Evolutionary conservation across 2,329 filamentous ascomycete species (phyloP).

Genomic region (Cladophialophora chaetospira): DNA sequence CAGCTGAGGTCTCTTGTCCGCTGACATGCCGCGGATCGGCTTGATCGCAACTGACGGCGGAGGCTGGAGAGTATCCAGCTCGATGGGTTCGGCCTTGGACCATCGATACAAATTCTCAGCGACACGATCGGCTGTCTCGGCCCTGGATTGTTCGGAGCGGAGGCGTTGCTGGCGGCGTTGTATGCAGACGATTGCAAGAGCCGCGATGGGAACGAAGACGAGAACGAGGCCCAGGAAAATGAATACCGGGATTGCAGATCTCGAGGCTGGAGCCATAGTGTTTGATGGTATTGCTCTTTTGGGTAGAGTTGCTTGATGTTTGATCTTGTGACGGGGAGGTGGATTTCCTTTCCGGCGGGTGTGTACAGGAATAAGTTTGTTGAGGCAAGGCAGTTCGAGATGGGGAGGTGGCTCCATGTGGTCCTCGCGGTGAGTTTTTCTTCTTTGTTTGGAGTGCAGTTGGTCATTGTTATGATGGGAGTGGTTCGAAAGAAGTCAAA

Average conservation of each 20-base stretch:
- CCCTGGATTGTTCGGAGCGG: neutral
- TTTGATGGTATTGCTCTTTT: neutral
- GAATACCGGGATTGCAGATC: slow-evolving; percentile 20
- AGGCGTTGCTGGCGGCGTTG: neutral
- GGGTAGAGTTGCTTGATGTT: no score
- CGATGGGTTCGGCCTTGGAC: slow-evolving; percentile 2
- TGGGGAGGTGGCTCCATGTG: neutral
- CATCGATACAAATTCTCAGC: neutral
- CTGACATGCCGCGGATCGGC: slow-evolving; percentile 1
- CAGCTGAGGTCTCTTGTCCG: neutral
- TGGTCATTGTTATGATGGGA: neutral
- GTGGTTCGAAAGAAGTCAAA: neutral
- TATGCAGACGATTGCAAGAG: slow-evolving; percentile 5
- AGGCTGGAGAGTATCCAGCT: slow-evolving; percentile 5
- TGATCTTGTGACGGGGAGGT: no score
- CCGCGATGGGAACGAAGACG: slow-evolving; percentile 11
- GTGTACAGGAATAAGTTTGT: no score
- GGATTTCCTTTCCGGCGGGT: no score
- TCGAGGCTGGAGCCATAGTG: slow-evolving; percentile 3
- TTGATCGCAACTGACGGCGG: neutral
- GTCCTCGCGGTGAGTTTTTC: neutral
- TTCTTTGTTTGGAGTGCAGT: neutral
- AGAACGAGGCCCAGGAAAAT: slow-evolving; percentile 19
- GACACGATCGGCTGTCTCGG: neutral
- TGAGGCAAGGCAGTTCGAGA: no score